Base-by-base conservation (phyloP, 441 rosid species). In the Erodium trifolium region DNA sequence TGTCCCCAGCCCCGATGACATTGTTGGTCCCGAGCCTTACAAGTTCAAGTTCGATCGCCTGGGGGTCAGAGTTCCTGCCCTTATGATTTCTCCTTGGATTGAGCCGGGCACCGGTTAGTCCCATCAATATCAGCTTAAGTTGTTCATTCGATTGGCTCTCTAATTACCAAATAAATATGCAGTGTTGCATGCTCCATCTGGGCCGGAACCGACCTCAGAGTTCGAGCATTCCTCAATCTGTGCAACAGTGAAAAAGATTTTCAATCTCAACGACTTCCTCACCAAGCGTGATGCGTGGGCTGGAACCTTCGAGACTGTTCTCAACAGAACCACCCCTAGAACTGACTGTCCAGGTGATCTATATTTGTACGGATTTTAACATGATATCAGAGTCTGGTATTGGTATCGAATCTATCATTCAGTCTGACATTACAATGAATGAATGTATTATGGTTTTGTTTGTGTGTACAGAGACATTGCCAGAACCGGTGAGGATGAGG, bases 221-320 rank as follows among this genome's bases (percentile, higher is more conserved):
- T 91, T 74, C 60, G 99, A 93, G 81, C 97, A 93, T 76, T 93
- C 99, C 1, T 93, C 99, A 1, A 86, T 93, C 1, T 77, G 97
- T 7, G 98, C 98, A 27, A 89, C 97, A 1, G 76, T 93, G 3
- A 88, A 93, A 17, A 93, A 84, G 80, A 83, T 91, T 41, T 93
- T 93, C 82, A 86, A 88, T 80, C 89, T 93, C 0, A 80, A 86
- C 55, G 77, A 81, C 17, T 93, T 93, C 75, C 82, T 93, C 3
- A 93, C 99, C 3, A 91, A 91, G 79, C 96, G 97, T 17, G 97
- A 93, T 34, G 95, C 87, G 0, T 93, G 99, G 97, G 95, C 99
- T 0, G 97, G 99, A 43, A 80, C 99, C 51, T 82, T 93, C 14
- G 96, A 91, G 0, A 66, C 55, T n/a, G 85, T 87, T 43, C 66